Evolutionary conservation across 2,329 filamentous ascomycete species (phyloP), one percentile per base, ranked within the genome.

Genomic region (Trichophyton schoenleinii): DNA sequence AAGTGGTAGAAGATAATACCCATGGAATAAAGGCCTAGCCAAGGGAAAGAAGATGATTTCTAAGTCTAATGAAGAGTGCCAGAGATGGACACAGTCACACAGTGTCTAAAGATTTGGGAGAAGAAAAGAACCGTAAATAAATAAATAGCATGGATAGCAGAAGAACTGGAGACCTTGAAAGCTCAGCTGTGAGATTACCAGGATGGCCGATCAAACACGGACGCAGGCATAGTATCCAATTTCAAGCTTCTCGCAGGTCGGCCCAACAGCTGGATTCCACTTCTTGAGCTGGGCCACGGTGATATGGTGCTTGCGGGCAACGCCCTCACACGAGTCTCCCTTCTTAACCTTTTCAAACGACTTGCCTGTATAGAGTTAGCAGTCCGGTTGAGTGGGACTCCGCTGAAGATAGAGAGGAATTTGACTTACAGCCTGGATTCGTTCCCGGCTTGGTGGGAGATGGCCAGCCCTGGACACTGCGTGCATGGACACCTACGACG

Each of bases 201-300:
- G 34, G 34, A 38, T 38, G 31, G 20, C 22, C 3, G 8, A 15
- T 55, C 49, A 57, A 9, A 38, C 25, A 34, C 52, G 15, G 15
- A 57, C 52, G 13, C 52, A 57, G 25, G 8, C 52, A 22, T 57
- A 57, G 52, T 57, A 57, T 31, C 34, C 52, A 15, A 57, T 34
- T 25, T 57, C 34, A 15, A 57, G 25, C 52, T 34, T 57, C 52
- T 57, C 52, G 18, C 52, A 57, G 28, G 22, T 34, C 36, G 13
- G 52, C 11, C 52, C 52, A 8, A 57, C 52, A 13, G 52, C 52
- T 13, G 52, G 52, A 38, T 58, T 58, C 57, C 31, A 58, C 38
- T 44, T 1, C 13, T 18, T 58, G 20, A 58, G 38, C 38, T 58
- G 15, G 8, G 11, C 13, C 15, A 44, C 20, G 25, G 55, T 42